These are phyloP conservation scores for Candolleomyces eurysporus DNA, from an alignment of 768 basidiomycete species.

Conservation along the genomic window DNA sequence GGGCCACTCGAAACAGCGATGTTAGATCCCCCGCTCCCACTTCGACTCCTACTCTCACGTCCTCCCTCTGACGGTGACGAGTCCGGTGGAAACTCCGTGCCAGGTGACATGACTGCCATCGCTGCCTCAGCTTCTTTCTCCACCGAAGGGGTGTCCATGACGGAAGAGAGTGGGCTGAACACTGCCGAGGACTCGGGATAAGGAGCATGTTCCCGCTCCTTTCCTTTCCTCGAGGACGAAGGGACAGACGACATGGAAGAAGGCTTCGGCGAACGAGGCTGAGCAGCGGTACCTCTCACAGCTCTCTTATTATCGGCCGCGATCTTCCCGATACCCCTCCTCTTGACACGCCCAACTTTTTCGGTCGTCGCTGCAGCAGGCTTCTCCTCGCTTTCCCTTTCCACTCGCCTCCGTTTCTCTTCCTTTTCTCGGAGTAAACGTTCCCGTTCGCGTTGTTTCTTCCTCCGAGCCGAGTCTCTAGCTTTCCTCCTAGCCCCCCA, in stretches of 20 bases:
- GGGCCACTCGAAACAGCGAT: not conserved
- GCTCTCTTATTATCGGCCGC: not conserved
- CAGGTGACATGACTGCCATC: not conserved
- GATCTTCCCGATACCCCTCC: not conserved
- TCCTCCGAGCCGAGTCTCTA: not conserved
- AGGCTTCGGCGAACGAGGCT: not conserved
- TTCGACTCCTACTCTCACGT: not conserved
- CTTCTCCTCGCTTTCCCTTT: not conserved
- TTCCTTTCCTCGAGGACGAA: not conserved
- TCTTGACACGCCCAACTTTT: not conserved
- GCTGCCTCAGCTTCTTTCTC: not conserved
- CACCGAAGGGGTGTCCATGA: not conserved
- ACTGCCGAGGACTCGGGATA: not conserved
- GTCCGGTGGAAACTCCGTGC: not conserved
- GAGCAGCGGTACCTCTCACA: not conserved
- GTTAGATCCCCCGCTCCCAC: not conserved
- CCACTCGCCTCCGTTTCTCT: not conserved
- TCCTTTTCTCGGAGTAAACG: not conserved
- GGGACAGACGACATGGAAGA: not conserved
- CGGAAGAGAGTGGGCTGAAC: not conserved
- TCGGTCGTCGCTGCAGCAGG: not conserved
- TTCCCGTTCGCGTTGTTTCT: not conserved
- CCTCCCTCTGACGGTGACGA: not conserved
- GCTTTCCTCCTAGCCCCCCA: slow-evolving; percentile 1
- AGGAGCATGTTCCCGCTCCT: not conserved